Conservation (phyloP, 2,329 filamentous ascomycete species). For the Bipolaris cookei region DNA sequence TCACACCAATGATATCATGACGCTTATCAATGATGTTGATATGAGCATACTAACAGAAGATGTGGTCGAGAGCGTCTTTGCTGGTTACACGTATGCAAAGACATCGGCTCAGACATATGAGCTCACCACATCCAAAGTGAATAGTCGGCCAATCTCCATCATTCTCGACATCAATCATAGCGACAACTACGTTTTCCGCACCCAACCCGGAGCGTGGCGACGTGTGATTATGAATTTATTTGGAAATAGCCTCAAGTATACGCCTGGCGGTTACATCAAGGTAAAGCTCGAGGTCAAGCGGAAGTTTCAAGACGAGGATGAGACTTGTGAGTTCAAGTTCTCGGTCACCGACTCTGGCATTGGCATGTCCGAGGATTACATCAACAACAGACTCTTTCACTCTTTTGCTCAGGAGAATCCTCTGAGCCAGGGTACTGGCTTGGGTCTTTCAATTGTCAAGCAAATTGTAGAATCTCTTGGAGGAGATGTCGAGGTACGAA, state of each 20-base stretch:
- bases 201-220: constrained; percentile 49
- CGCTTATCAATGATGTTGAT: constrained; percentile 45
- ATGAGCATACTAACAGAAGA: constrained; percentile 47
- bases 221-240: constrained; percentile 51
- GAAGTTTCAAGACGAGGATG: constrained; percentile 26
- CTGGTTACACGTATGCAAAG: constrained; percentile 45
- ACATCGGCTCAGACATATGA: constrained; percentile 37
- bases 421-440: constrained; percentile 48
- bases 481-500: constrained; percentile 47
- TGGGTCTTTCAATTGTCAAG: constrained; percentile 50
- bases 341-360: constrained; percentile 50
- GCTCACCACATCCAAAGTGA: constrained; percentile 21
- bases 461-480: constrained; percentile 48
- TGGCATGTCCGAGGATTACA: constrained; percentile 50
- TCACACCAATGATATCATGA: constrained; percentile 46
- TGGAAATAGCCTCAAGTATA: constrained; percentile 51
- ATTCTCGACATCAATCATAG: constrained; percentile 47
- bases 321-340: constrained; percentile 39
- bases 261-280: constrained; percentile 45
- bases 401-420: constrained; percentile 51
- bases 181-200: constrained; percentile 46
- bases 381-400: constrained; percentile 46
- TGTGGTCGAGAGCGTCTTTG: constrained; percentile 48
- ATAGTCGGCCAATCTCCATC: constrained; percentile 35
- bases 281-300: constrained; percentile 45